These are phyloP conservation scores for Tephrocybe sp. DNA, from an alignment of 768 basidiomycete genomes.

Conservation along the genomic window DNA sequence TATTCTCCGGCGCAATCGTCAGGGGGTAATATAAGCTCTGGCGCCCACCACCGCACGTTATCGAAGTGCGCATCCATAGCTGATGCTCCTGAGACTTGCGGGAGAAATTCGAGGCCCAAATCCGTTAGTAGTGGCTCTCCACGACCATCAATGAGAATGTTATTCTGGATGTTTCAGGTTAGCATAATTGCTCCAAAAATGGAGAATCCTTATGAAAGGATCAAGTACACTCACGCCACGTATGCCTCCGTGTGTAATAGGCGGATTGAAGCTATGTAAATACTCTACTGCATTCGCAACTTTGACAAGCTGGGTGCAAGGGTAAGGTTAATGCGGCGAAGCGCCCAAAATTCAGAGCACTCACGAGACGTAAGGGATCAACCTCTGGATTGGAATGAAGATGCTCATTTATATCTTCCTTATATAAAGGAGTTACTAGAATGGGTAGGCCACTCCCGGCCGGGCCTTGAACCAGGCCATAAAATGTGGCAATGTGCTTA, in stretches of 20 bases:
- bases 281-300: slow-evolving; percentile 22
- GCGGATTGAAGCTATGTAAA: slow-evolving; percentile 22
- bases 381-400: slow-evolving; percentile 5
- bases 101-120: slow-evolving; percentile 15
- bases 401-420: slow-evolving; percentile 15
- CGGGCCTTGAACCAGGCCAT: slow-evolving; percentile 12
- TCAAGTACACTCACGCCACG: slow-evolving; percentile 26
- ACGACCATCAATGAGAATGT: slow-evolving; percentile 21
- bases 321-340: not conserved
- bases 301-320: slow-evolving; percentile 13
- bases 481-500: slow-evolving; percentile 15
- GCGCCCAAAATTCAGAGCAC: not conserved
- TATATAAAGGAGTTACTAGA: slow-evolving; percentile 12
- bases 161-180: slow-evolving; percentile 14
- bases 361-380: slow-evolving; percentile 10
- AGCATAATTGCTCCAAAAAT: not conserved
- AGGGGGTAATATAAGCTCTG: slow-evolving; percentile 18
- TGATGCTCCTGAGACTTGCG: slow-evolving; percentile 3
- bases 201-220: not conserved
- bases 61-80: slow-evolving; percentile 4
- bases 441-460: slow-evolving; percentile 10
- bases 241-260: slow-evolving; percentile 25
- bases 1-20: not conserved
- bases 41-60: slow-evolving; percentile 22
- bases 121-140: slow-evolving; percentile 21